These are phyloP conservation scores for Hypocreales sp. DNA, from an alignment of 2,329 filamentous ascomycete genomes.

Conservation along the genomic window DNA sequence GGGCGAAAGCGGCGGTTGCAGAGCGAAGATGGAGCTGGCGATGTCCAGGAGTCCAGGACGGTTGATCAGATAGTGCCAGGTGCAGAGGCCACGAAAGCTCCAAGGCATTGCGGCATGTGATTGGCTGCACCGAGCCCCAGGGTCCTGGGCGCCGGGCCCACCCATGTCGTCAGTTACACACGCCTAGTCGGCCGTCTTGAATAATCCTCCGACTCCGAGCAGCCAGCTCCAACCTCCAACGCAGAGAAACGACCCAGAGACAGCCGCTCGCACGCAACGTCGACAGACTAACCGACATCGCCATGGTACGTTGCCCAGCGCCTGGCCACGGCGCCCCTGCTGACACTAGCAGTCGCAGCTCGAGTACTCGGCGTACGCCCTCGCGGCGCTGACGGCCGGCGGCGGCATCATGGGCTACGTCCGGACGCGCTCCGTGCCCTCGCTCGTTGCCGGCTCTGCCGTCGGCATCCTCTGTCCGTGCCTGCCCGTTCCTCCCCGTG, in stretches of 20 bases:
- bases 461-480: constrained; percentile 55
- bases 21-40: no score
- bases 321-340: no score
- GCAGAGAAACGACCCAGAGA: neutral
- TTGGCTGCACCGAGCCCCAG: constrained; percentile 10
- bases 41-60: no score
- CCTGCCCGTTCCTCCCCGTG: no score
- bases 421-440: constrained; percentile 73
- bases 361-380: constrained; percentile 53
- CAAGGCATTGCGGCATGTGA: constrained; percentile 9
- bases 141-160: neutral
- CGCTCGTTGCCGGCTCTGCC: constrained; percentile 66
- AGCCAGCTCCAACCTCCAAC: constrained; percentile 2
- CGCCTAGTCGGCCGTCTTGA: no score
- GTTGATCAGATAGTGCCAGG: no score
- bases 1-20: no score
- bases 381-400: constrained; percentile 69
- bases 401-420: constrained; percentile 81
- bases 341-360: constrained; percentile 8
- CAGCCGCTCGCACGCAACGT: neutral
- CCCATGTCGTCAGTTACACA: constrained; percentile 5
- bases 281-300: no score
- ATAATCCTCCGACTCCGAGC: no score
- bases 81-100: no score
- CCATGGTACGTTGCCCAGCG: no score